Evolutionary conservation across 2,329 filamentous ascomycete genomes (phyloP).

Genomic region (Colletotrichum liriopes): DNA sequence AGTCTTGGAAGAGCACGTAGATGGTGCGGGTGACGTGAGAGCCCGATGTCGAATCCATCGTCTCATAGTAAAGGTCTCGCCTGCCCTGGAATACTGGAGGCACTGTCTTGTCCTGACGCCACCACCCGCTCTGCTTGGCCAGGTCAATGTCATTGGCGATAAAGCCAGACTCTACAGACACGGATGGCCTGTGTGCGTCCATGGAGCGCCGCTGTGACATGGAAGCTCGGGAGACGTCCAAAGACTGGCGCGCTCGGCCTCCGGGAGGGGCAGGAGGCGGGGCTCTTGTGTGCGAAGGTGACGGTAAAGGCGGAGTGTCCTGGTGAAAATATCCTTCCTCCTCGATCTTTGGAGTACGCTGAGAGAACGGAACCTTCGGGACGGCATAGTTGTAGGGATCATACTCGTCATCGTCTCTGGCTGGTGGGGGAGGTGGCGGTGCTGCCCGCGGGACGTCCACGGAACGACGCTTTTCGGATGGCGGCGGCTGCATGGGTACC

Average conservation of each 20-base stretch:
- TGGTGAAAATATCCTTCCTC: constrained; percentile 62
- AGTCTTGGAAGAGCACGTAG: constrained; percentile 93
- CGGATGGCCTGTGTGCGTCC: constrained; percentile 81
- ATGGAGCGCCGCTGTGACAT: constrained; percentile 73
- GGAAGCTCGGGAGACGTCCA: constrained; percentile 72
- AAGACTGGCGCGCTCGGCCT: constrained; percentile 68
- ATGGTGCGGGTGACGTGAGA: constrained; percentile 83
- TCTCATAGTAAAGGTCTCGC: constrained; percentile 86
- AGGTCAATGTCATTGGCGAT: constrained; percentile 93
- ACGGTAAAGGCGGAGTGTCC: constrained; percentile 59
- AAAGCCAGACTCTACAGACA: constrained; percentile 83
- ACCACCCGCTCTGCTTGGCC: constrained; percentile 83
- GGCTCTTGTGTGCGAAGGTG: constrained; percentile 49
- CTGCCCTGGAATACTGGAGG: constrained; percentile 88
- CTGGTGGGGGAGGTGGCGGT: constrained; percentile 76
- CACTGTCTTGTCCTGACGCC: constrained; percentile 83
- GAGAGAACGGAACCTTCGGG: constrained; percentile 51
- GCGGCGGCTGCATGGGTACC: constrained; percentile 72
- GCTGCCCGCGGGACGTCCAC: constrained; percentile 79
- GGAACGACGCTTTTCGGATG: constrained; percentile 72
- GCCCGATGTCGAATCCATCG: constrained; percentile 83
- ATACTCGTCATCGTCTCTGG: constrained; percentile 76
- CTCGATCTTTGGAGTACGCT: constrained; percentile 58
- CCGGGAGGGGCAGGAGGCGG: constrained; percentile 37
- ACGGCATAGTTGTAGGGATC: constrained; percentile 75